Percentiles rank a stretch among this genome's conserved stretches.
Conservation (phyloP, 805 yeast genomes). For the Saturnispora galanensis region DNA sequence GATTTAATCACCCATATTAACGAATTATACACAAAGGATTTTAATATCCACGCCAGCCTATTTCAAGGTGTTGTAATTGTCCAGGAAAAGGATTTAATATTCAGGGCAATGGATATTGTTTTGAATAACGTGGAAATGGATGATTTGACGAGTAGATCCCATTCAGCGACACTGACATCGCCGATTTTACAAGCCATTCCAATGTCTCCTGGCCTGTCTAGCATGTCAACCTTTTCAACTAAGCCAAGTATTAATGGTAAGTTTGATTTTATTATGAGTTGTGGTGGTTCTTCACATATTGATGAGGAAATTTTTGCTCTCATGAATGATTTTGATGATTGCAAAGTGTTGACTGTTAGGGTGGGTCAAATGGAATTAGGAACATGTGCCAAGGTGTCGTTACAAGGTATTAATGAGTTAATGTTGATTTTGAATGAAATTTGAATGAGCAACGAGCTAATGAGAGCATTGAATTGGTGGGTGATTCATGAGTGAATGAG, state of each 20-base stretch:
- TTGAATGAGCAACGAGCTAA: background rate
- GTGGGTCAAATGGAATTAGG: slow-evolving; percentile 32
- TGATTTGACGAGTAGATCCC: slow-evolving; percentile 5
- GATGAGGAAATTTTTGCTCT: slow-evolving; percentile 58
- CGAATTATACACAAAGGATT: slow-evolving; percentile 50
- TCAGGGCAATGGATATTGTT: slow-evolving; percentile 47
- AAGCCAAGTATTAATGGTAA: background rate
- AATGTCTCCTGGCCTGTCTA: slow-evolving; percentile 11
- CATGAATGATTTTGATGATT: slow-evolving; percentile 34
- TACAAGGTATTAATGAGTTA: slow-evolving; percentile 62
- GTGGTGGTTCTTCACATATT: slow-evolving; percentile 60
- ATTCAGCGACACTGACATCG: slow-evolving; percentile 14
- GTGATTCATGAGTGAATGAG: too few species aligned
- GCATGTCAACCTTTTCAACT: background rate
- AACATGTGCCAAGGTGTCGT: slow-evolving; percentile 48
- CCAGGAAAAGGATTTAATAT: slow-evolving; percentile 51
- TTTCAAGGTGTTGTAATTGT: slow-evolving; percentile 62
- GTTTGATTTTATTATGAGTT: slow-evolving; percentile 40
- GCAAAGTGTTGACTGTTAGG: slow-evolving; percentile 49
- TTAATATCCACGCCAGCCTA: slow-evolving; percentile 66
- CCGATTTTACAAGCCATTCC: slow-evolving; percentile 8
- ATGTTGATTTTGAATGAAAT: slow-evolving; percentile 36
- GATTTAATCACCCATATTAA: slow-evolving; percentile 80
- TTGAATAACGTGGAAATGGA: slow-evolving; percentile 20
- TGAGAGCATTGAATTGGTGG: background rate